phyloP scores from a whole-genome alignment of 2,329 filamentous ascomycete genomes.

The Ceratocystis cacaofunesta region DNA sequence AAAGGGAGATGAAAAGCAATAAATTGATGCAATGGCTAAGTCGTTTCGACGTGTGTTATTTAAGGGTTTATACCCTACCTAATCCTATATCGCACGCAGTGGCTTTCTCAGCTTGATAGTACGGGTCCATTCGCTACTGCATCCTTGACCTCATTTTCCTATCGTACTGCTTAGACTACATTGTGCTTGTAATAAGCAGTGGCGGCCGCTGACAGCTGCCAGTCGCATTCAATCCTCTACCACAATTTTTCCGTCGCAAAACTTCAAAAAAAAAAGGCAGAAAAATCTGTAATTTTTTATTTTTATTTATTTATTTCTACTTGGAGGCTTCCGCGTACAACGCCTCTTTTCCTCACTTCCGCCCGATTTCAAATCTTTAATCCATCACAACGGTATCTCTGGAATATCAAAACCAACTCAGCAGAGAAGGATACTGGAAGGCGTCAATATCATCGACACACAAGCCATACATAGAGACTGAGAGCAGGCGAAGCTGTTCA shows the following conservation, averaged over 20 bases:
- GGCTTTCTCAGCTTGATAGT: too few species aligned
- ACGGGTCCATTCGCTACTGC: too few species aligned
- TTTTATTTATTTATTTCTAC: not conserved
- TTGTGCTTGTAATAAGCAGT: not conserved
- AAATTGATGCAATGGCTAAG: not conserved
- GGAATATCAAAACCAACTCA: not conserved
- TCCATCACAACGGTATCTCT: too few species aligned
- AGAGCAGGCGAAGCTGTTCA: not conserved
- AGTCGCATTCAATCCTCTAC: not conserved
- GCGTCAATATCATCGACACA: not conserved
- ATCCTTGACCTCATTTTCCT: not conserved
- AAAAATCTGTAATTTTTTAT: not conserved
- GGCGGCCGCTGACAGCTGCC: not conserved
- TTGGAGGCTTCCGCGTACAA: not conserved
- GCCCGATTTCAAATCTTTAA: not conserved
- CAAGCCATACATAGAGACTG: not conserved
- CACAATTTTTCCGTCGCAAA: slow-evolving; percentile 8
- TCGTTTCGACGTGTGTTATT: not conserved
- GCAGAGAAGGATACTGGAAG: not conserved
- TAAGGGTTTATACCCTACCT: not conserved
- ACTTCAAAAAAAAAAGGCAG: not conserved
- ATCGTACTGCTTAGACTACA: not conserved
- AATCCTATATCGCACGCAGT: not conserved
- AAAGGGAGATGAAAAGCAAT: slow-evolving; percentile 11
- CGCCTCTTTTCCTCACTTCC: not conserved